A percentile compares a stretch with the other conserved stretches of the same genome.
phyloP scores from a whole-genome alignment of 352 stramenopile genomes.

The Pythium insidiosum region DNA sequence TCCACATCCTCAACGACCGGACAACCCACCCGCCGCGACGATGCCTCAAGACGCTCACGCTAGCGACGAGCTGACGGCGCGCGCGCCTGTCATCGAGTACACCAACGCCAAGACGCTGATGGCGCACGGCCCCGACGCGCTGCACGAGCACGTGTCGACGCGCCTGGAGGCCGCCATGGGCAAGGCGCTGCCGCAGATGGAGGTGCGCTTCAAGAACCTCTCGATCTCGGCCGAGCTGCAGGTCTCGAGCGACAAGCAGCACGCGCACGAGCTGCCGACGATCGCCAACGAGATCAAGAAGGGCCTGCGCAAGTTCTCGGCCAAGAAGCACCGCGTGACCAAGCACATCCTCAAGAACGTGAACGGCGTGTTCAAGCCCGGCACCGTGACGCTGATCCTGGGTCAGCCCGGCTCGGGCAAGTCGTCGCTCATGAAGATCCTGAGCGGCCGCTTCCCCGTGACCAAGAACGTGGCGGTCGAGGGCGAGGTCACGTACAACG shows the following conservation, averaged over 20 bases:
- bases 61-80: no score
- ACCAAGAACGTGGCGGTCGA: no score
- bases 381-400: conserved; percentile 21
- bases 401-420: conserved; percentile 15
- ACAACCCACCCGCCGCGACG: no score
- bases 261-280: conserved; percentile 6
- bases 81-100: not conserved
- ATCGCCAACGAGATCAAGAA: conserved; percentile 4
- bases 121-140: conserved; percentile 15
- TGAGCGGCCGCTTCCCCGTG: no score
- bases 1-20: no score
- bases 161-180: conserved; percentile 20
- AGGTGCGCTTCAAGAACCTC: conserved; percentile 30
- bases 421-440: no score
- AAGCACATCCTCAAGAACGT: conserved; percentile 22
- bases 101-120: conserved; percentile 3
- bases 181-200: no score
- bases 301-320: not conserved
- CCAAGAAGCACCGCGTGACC: conserved; percentile 1
- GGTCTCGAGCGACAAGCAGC: conserved; percentile 1
- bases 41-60: no score
- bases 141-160: conserved; percentile 20
- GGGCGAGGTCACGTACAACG: no score
- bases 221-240: conserved; percentile 19
- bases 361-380: conserved; percentile 19